Evolutionary conservation across 352 stramenopile genomes (phyloP).

Genomic region (Phytophthora quininea): DNA sequence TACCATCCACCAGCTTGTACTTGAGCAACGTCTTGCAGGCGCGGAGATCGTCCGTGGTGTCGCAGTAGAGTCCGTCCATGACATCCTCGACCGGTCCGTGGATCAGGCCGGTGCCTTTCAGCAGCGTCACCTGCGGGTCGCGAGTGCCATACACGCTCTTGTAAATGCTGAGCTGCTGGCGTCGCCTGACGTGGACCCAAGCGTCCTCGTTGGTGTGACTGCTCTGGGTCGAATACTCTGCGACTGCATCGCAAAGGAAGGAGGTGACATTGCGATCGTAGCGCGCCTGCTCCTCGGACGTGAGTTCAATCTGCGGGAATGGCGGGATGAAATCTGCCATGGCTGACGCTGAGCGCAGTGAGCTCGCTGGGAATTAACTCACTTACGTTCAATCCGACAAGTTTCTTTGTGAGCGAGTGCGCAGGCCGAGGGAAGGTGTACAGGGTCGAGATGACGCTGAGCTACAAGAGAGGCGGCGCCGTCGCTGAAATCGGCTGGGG

Average conservation of each 20-base stretch:
- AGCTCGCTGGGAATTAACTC: slow-evolving; percentile 4
- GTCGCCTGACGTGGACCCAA: slow-evolving; percentile 49
- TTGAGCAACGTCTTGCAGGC: slow-evolving; percentile 48
- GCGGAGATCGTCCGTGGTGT: slow-evolving; percentile 51
- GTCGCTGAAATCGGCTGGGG: slow-evolving; percentile 6
- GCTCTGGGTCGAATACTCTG: slow-evolving; percentile 40
- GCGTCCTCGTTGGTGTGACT: slow-evolving; percentile 41
- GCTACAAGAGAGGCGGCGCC: slow-evolving; percentile 24
- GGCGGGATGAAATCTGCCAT: slow-evolving; percentile 39
- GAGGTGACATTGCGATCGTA: slow-evolving; percentile 47
- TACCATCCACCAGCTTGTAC: slow-evolving; percentile 47
- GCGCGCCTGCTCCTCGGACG: slow-evolving; percentile 33
- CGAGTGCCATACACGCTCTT: slow-evolving; percentile 49
- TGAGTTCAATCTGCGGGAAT: slow-evolving; percentile 47
- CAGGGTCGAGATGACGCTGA: slow-evolving; percentile 11
- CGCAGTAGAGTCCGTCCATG: slow-evolving; percentile 57
- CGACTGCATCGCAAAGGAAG: slow-evolving; percentile 45
- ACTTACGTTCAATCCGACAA: slow-evolving; percentile 29
- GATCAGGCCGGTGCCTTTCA: slow-evolving; percentile 46
- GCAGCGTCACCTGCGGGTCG: slow-evolving; percentile 48
- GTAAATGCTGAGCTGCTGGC: slow-evolving; percentile 49
- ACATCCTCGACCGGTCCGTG: slow-evolving; percentile 42
- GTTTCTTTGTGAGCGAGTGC: slow-evolving; percentile 36
- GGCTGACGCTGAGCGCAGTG: background rate
- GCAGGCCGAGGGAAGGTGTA: background rate